A percentile compares a stretch with the other conserved stretches of the same genome.
These are phyloP conservation scores for Chaetomium fimeti DNA, from an alignment of 495 filamentous ascomycete genomes.

Conservation along the genomic window DNA sequence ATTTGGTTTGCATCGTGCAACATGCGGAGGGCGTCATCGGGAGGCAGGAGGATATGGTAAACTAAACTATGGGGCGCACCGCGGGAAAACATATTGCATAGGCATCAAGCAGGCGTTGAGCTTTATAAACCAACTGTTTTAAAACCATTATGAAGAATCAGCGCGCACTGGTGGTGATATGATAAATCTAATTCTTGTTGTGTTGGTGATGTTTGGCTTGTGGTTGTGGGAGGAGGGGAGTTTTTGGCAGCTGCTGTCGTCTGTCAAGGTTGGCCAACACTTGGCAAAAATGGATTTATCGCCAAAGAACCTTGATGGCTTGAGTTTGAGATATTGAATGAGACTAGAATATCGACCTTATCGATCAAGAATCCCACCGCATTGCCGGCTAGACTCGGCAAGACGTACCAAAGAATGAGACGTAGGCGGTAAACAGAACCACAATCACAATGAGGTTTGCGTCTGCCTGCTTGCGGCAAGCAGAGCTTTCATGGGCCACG, in stretches of 20 bases:
- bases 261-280: background rate
- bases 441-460: conserved; percentile 1
- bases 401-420: background rate
- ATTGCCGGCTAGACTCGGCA: background rate
- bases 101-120: conserved; percentile 15
- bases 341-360: background rate
- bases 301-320: background rate
- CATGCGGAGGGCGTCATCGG: too few relatives aligned
- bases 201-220: background rate
- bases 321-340: background rate
- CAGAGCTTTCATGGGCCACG: too few relatives aligned
- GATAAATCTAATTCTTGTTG: background rate
- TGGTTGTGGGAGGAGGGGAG: background rate
- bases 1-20: too few relatives aligned
- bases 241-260: background rate
- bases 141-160: background rate
- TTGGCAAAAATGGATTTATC: background rate
- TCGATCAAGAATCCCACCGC: too few relatives aligned
- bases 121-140: background rate
- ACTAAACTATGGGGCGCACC: too few relatives aligned
- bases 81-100: conserved; percentile 9
- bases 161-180: background rate
- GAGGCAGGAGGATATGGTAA: too few relatives aligned
- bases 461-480: background rate
- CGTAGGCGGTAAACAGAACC: background rate